Percentiles rank a stretch among this genome's conserved stretches.
These are phyloP conservation scores for Penicillium sp. DNA, from an alignment of 2,329 filamentous ascomycete genomes.

Conservation along the genomic window DNA sequence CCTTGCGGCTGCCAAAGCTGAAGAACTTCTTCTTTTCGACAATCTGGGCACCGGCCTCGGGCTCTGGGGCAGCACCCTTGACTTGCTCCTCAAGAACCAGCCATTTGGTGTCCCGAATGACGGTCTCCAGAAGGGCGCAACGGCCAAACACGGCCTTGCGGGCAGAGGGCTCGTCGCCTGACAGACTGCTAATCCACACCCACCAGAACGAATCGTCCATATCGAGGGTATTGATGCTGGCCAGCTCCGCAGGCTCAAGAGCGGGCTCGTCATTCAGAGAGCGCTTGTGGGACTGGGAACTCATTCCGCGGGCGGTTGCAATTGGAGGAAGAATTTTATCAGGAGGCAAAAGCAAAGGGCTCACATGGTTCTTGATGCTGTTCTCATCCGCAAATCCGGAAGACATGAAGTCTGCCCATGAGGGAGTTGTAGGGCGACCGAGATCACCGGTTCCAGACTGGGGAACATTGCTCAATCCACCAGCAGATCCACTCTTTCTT, in stretches of 20 bases:
- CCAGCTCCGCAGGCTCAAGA: conserved; percentile 88
- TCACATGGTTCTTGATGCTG: conserved; percentile 57
- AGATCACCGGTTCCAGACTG: conserved; percentile 67
- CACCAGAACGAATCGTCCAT: conserved; percentile 98
- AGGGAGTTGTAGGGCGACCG: conserved; percentile 87
- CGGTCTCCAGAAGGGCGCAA: conserved; percentile 88
- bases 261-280: conserved; percentile 67
- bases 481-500: conserved; percentile 38
- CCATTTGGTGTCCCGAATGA: conserved; percentile 80
- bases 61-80: conserved; percentile 84
- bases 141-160: conserved; percentile 93
- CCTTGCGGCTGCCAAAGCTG: conserved; percentile 73
- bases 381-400: conserved; percentile 84
- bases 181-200: conserved; percentile 98
- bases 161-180: conserved; percentile 79
- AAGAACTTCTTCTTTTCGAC: conserved; percentile 96
- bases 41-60: conserved; percentile 82
- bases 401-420: conserved; percentile 96
- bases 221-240: conserved; percentile 82
- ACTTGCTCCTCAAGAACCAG: conserved; percentile 95
- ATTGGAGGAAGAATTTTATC: conserved; percentile 91
- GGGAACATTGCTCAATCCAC: conserved; percentile 66
- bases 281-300: conserved; percentile 80
- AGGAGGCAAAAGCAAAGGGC: conserved; percentile 78
- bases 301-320: conserved; percentile 68